Percentiles rank a stretch among this genome's conserved stretches.
Conservation (phyloP, 352 stramenopile species). For the Thalassiosira tumida region DNA sequence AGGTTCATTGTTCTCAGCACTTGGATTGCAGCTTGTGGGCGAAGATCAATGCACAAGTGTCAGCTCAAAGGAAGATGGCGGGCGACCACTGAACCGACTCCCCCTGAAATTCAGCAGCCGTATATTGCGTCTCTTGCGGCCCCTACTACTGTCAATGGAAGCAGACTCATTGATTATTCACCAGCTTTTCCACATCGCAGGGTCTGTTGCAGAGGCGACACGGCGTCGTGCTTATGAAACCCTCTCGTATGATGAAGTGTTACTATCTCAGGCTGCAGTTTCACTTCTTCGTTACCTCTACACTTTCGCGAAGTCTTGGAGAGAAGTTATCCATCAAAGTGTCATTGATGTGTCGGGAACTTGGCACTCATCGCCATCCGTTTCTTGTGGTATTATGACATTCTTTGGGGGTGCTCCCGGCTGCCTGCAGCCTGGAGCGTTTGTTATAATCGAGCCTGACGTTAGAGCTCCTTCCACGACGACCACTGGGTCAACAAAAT, state of each 20-base stretch:
- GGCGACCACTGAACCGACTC: conserved; percentile 19
- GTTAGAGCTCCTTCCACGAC: conserved; percentile 66
- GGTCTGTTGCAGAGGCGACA: conserved; percentile 21
- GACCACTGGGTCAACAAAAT: conserved; percentile 71
- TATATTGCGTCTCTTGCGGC: conserved; percentile 78
- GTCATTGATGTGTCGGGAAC: conserved; percentile 54
- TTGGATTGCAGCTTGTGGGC: conserved; percentile 36
- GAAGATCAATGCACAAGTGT: conserved; percentile 28
- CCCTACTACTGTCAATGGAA: conserved; percentile 71
- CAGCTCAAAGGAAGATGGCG: conserved; percentile 3
- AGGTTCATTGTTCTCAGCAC: conserved; percentile 48
- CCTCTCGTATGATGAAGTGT: conserved; percentile 41
- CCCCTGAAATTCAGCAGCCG: conserved; percentile 60
- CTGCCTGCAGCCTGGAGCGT: conserved; percentile 78
- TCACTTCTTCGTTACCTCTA: conserved; percentile 87
- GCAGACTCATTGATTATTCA: conserved; percentile 59
- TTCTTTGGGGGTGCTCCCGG: conserved; percentile 87
- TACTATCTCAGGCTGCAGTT: conserved; percentile 69
- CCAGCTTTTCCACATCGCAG: conserved; percentile 68
- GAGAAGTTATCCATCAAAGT: conserved; percentile 77
- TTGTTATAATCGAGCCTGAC: conserved; percentile 88
- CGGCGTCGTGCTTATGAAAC: background rate
- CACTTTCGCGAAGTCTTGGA: conserved; percentile 81
- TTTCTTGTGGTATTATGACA: conserved; percentile 80
- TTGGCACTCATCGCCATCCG: conserved; percentile 46